These are phyloP conservation scores for Seiridium cupressi DNA, from an alignment of 2,329 filamentous ascomycete species.

Conservation along the genomic window DNA sequence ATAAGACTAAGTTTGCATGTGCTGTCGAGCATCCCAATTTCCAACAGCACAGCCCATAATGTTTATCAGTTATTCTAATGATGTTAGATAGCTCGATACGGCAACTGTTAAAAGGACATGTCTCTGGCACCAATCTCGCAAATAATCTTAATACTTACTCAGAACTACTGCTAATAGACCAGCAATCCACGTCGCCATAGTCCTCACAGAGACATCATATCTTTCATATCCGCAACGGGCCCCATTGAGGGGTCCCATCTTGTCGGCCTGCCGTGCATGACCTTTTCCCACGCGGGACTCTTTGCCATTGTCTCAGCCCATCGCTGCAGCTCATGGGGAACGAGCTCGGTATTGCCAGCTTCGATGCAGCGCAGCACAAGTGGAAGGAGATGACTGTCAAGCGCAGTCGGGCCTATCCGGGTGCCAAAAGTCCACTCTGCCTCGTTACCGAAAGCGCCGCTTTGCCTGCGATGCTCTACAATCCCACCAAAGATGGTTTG, in stretches of 20 bases:
- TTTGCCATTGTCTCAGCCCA: constrained; percentile 7
- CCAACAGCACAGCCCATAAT: no score
- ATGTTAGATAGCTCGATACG: no score
- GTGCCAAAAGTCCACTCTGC: constrained; percentile 8
- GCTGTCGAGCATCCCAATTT: no score
- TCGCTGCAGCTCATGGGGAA: constrained; percentile 10
- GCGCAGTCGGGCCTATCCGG: constrained; percentile 8
- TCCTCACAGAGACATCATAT: constrained; percentile 9
- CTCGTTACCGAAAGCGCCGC: not conserved
- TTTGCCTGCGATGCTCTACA: constrained; percentile 1
- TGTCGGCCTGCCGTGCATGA: constrained; percentile 14
- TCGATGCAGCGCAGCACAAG: constrained; percentile 13
- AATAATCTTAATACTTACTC: no score
- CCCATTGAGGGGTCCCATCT: constrained; percentile 12
- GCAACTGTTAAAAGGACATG: no score
- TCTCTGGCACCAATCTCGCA: no score
- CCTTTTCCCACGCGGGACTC: constrained; percentile 10
- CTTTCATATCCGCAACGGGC: constrained; percentile 10
- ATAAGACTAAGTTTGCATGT: no score
- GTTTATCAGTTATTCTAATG: no score
- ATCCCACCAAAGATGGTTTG: constrained; percentile 7
- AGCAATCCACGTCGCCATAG: not conserved
- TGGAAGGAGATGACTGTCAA: constrained; percentile 12
- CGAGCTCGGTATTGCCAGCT: constrained; percentile 12
- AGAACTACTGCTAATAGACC: no score